A percentile compares a stretch with the other conserved stretches of the same genome.
Evolutionary conservation across 1,284 basidiomycete genomes (phyloP).

Genomic region (Lentinula novae-zelandiae): DNA sequence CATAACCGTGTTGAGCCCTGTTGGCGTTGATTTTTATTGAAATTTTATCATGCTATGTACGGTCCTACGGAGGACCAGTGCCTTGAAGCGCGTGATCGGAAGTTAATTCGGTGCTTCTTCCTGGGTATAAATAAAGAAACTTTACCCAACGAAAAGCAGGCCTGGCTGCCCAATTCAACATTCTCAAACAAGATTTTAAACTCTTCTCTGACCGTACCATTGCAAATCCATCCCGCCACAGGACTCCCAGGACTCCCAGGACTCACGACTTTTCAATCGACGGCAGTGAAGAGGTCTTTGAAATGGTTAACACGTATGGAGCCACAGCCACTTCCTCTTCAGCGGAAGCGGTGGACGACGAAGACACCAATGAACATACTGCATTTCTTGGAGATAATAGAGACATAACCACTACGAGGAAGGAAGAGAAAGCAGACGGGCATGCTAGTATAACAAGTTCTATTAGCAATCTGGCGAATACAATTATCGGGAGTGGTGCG

Average conservation of each 20-base stretch:
- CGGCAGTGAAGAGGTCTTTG: constrained; percentile 22
- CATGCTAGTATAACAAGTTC: constrained; percentile 64
- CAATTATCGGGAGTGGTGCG: constrained; percentile 85
- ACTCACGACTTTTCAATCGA: neutral
- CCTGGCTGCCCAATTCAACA: neutral
- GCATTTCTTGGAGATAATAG: constrained; percentile 50
- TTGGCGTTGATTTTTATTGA: too few relatives aligned
- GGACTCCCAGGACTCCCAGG: neutral
- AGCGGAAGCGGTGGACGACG: constrained; percentile 14
- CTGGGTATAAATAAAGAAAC: neutral
- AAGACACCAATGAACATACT: constrained; percentile 37
- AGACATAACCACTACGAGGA: constrained; percentile 29
- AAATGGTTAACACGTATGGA: constrained; percentile 67
- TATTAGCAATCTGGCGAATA: constrained; percentile 79
- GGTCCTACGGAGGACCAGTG: neutral
- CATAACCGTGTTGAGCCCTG: too few relatives aligned
- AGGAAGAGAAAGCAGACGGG: constrained; percentile 44
- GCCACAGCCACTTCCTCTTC: constrained; percentile 33
- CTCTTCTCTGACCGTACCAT: neutral
- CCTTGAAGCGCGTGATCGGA: neutral
- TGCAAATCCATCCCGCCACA: neutral
- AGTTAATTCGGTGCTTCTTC: neutral
- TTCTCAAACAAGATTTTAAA: neutral
- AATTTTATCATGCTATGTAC: too few relatives aligned
- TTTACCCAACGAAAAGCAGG: neutral